Percentiles rank a stretch among this genome's conserved stretches.
phyloP scores from a whole-genome alignment of 2,329 filamentous ascomycete genomes.

The Albifimbria verrucaria region DNA sequence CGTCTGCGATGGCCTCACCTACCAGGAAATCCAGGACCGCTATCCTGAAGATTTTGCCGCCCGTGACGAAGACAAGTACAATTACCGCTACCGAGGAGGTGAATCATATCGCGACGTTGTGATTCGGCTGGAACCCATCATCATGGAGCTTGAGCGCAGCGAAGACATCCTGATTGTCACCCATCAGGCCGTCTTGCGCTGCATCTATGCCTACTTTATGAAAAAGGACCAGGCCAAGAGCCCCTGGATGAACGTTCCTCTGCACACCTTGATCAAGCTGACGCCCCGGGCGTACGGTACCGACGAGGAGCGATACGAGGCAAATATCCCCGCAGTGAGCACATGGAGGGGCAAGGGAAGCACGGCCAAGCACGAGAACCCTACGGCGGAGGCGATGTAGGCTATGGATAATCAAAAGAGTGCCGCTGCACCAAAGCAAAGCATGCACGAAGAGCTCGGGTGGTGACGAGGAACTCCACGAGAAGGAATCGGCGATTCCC shows the following conservation, averaged over 20 bases:
- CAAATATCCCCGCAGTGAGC: slow-evolving; percentile 91
- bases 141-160: slow-evolving; percentile 96
- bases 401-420: background rate
- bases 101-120: slow-evolving; percentile 96
- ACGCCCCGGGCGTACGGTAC: slow-evolving; percentile 94
- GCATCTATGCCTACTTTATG: slow-evolving; percentile 99
- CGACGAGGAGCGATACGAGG: slow-evolving; percentile 81
- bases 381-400: slow-evolving; percentile 34
- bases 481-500: background rate
- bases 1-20: slow-evolving; percentile 94
- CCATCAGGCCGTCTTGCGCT: slow-evolving; percentile 92
- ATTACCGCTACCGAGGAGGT: slow-evolving; percentile 95
- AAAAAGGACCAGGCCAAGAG: slow-evolving; percentile 89
- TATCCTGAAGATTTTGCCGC: slow-evolving; percentile 95
- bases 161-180: slow-evolving; percentile 98
- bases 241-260: slow-evolving; percentile 97
- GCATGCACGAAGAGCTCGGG: background rate
- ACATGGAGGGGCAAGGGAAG: slow-evolving; percentile 95
- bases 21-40: slow-evolving; percentile 85
- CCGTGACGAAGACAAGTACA: slow-evolving; percentile 98
- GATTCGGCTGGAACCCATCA: slow-evolving; percentile 95
- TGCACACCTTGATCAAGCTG: slow-evolving; percentile 94
- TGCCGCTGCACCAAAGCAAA: background rate
- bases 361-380: slow-evolving; percentile 81
- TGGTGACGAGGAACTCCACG: background rate